A percentile compares a stretch with the other conserved stretches of the same genome.
Conservation (phyloP, 2,329 filamentous ascomycete species). For the Hymenoscyphus linearis region DNA sequence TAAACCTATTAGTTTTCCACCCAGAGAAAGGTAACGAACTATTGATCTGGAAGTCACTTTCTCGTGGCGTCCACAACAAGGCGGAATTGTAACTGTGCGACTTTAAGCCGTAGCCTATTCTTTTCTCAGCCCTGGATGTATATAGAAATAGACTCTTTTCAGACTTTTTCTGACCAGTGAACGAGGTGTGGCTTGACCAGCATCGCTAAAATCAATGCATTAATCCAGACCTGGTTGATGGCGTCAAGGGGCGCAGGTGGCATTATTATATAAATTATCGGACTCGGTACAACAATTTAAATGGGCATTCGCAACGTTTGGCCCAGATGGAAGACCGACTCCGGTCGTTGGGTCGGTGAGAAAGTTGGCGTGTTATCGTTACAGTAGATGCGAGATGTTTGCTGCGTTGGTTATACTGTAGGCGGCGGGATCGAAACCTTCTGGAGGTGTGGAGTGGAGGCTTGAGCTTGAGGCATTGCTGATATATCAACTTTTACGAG, state of each 20-base stretch:
- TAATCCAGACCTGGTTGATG: not conserved
- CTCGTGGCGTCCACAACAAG: not conserved
- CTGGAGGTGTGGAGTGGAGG: not conserved
- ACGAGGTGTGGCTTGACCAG: too few relatives aligned
- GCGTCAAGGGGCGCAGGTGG: not conserved
- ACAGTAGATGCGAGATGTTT: not conserved
- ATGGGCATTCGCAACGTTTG: not conserved
- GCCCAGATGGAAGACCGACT: not conserved
- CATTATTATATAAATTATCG: not conserved
- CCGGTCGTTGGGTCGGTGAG: not conserved
- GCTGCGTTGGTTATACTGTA: not conserved
- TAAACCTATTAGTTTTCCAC: not conserved
- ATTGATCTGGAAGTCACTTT: not conserved
- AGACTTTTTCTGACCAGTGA: not conserved
- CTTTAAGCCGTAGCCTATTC: constrained; percentile 1
- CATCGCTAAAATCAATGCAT: not conserved
- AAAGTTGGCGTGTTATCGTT: not conserved
- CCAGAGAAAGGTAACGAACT: not conserved
- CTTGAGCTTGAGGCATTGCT: not conserved
- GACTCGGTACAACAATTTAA: not conserved
- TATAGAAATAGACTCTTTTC: not conserved
- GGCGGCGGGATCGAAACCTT: not conserved
- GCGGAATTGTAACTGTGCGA: not conserved
- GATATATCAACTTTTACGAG: too few relatives aligned
- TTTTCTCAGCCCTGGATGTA: constrained; percentile 1